phyloP scores from a whole-genome alignment of 2,329 filamentous ascomycete species.

The Nigrograna mackinnonii region DNA sequence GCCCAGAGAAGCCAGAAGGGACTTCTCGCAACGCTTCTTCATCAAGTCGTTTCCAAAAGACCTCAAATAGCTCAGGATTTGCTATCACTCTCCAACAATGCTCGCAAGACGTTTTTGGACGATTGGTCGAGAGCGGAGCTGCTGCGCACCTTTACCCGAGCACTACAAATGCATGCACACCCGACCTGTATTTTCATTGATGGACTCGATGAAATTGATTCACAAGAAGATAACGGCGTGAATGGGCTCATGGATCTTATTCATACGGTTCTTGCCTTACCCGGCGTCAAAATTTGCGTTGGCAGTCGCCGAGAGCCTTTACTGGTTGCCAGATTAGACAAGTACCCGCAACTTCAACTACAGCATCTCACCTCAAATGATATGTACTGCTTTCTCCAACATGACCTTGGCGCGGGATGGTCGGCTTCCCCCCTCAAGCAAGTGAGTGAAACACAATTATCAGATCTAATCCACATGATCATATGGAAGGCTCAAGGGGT shows the following conservation, averaged over 20 bases:
- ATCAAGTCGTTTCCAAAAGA: background rate
- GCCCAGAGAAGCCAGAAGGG: constrained; percentile 1
- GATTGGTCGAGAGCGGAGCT: constrained; percentile 2
- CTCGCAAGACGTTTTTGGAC: background rate
- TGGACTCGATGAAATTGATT: constrained; percentile 8
- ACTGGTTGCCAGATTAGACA: background rate
- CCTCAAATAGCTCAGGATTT: background rate
- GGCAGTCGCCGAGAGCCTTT: constrained; percentile 4
- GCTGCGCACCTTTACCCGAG: background rate
- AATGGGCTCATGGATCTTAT: constrained; percentile 2
- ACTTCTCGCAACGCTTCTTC: background rate
- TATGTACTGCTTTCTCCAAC: constrained; percentile 1
- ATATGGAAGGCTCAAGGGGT: constrained; percentile 2
- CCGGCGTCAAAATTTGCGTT: constrained; percentile 5
- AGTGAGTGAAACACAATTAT: background rate
- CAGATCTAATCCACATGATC: background rate
- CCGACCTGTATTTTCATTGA: constrained; percentile 7
- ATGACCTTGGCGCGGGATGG: background rate
- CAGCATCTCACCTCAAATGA: constrained; percentile 4
- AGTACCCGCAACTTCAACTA: constrained; percentile 2
- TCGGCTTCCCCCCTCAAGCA: background rate
- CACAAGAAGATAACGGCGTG: background rate
- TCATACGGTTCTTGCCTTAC: background rate
- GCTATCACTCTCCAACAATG: background rate
- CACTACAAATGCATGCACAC: background rate